Conservation (phyloP, 2,329 filamentous ascomycete genomes). For the Stagonosporopsis tanaceti region DNA sequence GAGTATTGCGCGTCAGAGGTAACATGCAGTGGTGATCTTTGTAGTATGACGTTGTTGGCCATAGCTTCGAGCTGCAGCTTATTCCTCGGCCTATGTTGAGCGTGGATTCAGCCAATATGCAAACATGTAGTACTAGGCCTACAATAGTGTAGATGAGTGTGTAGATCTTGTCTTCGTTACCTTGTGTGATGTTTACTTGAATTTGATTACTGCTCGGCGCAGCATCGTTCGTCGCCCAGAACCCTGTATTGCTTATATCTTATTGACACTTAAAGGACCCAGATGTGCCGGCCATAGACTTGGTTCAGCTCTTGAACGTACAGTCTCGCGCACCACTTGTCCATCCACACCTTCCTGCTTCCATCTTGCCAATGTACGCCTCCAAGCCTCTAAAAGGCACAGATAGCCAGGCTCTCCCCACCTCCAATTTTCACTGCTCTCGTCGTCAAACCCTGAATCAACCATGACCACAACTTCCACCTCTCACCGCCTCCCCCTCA, state of each 20-base stretch:
- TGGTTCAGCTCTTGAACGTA: constrained; percentile 16
- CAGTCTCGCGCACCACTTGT: not conserved
- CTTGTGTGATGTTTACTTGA: not conserved
- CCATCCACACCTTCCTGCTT: not conserved
- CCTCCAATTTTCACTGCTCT: not conserved
- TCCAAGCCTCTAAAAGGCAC: not conserved
- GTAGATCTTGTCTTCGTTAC: not conserved
- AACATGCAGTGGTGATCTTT: not conserved
- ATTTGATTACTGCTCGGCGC: not conserved
- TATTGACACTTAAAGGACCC: not conserved
- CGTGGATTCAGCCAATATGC: not conserved
- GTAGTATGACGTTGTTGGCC: constrained; percentile 16
- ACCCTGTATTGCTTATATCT: not conserved
- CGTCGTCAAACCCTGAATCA: not conserved
- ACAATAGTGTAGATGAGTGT: not conserved
- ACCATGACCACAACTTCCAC: not conserved
- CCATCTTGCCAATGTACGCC: not conserved
- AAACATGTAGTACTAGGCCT: not conserved
- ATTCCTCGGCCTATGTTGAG: not conserved
- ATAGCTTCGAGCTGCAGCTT: constrained; percentile 11
- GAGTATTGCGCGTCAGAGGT: constrained; percentile 1
- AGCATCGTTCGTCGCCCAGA: not conserved
- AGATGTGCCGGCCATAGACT: not conserved
- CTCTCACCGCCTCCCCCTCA: constrained; percentile 45
- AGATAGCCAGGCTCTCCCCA: not conserved